Base-by-base conservation (phyloP, 352 stramenopile species). In the Phytophthora pinifolia region DNA sequence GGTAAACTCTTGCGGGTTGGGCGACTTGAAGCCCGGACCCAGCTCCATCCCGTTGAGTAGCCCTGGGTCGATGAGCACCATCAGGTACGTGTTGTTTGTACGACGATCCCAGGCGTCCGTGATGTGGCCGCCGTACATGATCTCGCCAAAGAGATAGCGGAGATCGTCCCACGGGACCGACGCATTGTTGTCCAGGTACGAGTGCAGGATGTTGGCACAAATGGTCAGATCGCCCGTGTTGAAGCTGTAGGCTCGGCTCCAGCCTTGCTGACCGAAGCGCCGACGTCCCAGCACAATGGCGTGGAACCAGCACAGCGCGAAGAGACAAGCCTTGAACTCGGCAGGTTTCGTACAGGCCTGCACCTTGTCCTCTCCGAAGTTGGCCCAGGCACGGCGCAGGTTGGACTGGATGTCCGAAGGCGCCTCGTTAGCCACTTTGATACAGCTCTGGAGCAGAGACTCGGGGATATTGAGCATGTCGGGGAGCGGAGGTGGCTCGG, bases 391-490 rank as follows among this genome's bases (percentile, higher is more conserved):
- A 30, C 90, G 70, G 7, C 90, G 91, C 47, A 98, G 59, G 52
- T 98, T 98, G 15, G 86, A 97, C 62, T 98, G 93, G 48, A 98
- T 98, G 56, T 98, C 95, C 1, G 92, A 93, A 34, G 95, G 95
- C 20, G 95, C 89, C 56, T 98, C 95, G 62, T 98, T 98, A 3
- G 91, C 89, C 3, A 98, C 95, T 59, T 98, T 98, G 63, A 98
- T 97, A 53, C 85, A 97, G 42, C 84, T 89, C 65, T 98, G 92
- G 83, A 98, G 86, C 27, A 98, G 82, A 32, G 84, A 97, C 68
- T 99, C 95, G 29, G 96, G 96, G 64, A 99, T 98, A 46, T 98
- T 98, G 59, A 98, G 87, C 90, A 97, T 97, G 43, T 92, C 88
- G 2, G 87, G 75, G 42, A 98, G 59, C 33, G 92, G 89, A 17